Conservation (phyloP, 306 rosid genomes). For the Malus domestica region DNA sequence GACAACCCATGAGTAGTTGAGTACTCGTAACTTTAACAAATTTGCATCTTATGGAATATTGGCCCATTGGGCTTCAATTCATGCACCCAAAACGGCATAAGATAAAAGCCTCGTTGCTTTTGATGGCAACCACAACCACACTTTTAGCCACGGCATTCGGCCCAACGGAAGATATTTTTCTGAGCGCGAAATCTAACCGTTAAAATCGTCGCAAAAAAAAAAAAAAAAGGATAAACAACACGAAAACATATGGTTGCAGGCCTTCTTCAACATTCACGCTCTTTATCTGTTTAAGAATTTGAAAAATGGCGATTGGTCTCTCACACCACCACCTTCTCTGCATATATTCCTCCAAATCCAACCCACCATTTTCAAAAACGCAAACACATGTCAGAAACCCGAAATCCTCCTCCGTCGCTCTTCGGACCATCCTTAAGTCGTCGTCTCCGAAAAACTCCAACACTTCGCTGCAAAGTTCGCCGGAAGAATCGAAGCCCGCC, state of each 20-base stretch:
- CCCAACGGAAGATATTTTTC: neutral
- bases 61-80: neutral
- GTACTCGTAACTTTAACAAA: neutral
- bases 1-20: neutral
- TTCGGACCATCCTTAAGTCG: conserved; percentile 18
- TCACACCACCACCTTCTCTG: conserved; percentile 19
- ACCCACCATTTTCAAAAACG: conserved; percentile 8
- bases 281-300: neutral
- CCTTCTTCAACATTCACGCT: neutral
- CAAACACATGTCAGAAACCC: conserved; percentile 24
- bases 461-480: conserved; percentile 24
- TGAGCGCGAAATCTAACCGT: conserved; percentile 10
- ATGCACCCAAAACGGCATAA: no score
- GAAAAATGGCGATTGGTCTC: conserved; percentile 36
- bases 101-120: neutral
- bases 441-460: conserved; percentile 13
- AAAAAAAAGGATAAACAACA: neutral
- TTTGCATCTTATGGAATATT: neutral
- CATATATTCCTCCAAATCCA: conserved; percentile 17
- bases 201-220: neutral
- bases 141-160: neutral
- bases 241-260: conserved; percentile 14
- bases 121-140: neutral
- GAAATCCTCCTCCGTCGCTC: neutral
- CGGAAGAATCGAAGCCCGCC: conserved; percentile 16